Percentiles rank a stretch among this genome's conserved stretches.
phyloP scores from a whole-genome alignment of 306 rosid species.

The Prosopis cineraria region DNA sequence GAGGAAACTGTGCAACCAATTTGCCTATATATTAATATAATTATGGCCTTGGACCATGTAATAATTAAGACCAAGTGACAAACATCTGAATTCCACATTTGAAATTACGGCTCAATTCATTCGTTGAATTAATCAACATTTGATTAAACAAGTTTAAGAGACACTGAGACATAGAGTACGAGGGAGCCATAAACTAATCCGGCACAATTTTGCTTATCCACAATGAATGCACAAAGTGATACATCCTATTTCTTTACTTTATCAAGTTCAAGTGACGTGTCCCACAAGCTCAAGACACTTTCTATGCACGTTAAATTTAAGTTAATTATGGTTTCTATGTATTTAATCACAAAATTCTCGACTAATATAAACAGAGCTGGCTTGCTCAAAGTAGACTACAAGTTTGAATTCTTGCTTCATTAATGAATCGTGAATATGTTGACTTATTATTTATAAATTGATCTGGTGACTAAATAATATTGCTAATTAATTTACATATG shows the following conservation, averaged over 20 bases:
- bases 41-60: background rate
- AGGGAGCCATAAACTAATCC: background rate
- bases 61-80: background rate
- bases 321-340: background rate
- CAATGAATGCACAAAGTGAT: background rate
- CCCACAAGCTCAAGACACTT: background rate
- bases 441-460: too few species aligned
- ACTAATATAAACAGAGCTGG: too few species aligned
- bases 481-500: too few species aligned
- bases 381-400: too few species aligned
- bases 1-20: background rate
- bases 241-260: background rate
- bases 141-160: background rate
- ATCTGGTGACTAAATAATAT: too few species aligned
- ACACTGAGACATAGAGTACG: background rate
- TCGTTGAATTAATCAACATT: background rate
- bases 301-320: background rate
- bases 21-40: too few species aligned
- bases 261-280: background rate
- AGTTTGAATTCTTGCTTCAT: too few species aligned
- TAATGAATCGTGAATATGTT: too few species aligned
- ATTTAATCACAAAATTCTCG: too few species aligned
- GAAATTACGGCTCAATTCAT: background rate
- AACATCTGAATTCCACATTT: background rate
- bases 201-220: background rate